These are phyloP conservation scores for Pythium coloratum DNA, from an alignment of 352 stramenopile genomes.

Conservation along the genomic window DNA sequence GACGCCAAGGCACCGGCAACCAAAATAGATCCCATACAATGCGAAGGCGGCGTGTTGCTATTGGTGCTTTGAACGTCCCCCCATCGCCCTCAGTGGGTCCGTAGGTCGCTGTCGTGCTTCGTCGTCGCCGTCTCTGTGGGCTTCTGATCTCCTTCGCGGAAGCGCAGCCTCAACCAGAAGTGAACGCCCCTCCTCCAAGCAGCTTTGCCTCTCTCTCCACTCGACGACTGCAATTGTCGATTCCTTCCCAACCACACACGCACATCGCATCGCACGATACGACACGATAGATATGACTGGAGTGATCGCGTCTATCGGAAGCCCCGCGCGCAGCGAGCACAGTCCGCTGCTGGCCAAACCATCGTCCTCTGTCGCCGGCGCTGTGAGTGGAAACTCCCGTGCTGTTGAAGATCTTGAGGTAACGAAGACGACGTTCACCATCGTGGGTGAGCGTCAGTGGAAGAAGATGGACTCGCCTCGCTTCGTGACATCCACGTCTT, in stretches of 20 bases:
- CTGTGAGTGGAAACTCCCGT: neutral
- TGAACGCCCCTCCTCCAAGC: neutral
- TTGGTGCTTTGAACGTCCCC: neutral
- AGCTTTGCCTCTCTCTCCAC: neutral
- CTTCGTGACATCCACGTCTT: conserved; percentile 18
- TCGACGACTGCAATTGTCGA: conserved; percentile 23
- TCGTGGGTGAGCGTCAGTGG: neutral
- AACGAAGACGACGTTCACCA: neutral
- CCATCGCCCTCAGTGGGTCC: neutral
- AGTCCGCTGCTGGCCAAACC: conserved; percentile 12
- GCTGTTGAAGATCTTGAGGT: neutral
- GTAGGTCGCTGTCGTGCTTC: neutral
- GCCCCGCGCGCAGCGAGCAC: conserved; percentile 6
- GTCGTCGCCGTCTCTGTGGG: neutral
- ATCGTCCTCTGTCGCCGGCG: neutral
- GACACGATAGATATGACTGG: neutral
- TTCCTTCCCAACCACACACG: neutral
- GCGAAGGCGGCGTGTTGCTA: neutral
- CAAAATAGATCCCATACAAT: conserved; percentile 11
- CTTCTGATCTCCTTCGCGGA: neutral
- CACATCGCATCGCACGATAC: neutral
- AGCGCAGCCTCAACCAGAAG: conserved; percentile 7
- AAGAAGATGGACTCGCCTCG: conserved; percentile 1
- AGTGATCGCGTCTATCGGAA: conserved; percentile 1
- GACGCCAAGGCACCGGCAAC: conserved; percentile 1